These are phyloP conservation scores for Globisporangium paroecandrum DNA, from an alignment of 352 stramenopile genomes.

Conservation along the genomic window DNA sequence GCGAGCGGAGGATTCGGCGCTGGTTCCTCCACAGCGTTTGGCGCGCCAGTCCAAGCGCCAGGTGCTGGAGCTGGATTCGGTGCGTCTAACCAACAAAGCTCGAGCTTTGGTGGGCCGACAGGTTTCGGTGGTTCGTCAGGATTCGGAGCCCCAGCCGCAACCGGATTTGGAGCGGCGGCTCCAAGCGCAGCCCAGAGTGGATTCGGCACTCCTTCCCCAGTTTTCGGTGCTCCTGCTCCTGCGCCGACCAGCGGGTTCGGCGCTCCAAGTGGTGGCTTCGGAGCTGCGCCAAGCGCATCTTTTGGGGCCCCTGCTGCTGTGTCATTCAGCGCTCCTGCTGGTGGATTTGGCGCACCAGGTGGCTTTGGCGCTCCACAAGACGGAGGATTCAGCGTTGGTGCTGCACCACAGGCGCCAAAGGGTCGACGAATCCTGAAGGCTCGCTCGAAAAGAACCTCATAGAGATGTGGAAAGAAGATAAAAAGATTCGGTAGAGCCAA, in stretches of 20 bases:
- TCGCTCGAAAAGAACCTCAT: constrained; percentile 27
- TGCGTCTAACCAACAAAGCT: constrained; percentile 15
- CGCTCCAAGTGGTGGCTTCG: constrained; percentile 18
- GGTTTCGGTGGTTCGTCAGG: constrained; percentile 19
- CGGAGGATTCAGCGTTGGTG: constrained; percentile 70
- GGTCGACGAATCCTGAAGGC: constrained; percentile 56
- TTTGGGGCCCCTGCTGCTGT: constrained; percentile 22
- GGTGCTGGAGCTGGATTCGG: background rate
- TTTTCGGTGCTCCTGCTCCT: constrained; percentile 16
- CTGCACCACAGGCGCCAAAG: constrained; percentile 45
- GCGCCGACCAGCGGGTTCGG: constrained; percentile 27
- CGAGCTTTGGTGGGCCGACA: constrained; percentile 34
- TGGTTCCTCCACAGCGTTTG: constrained; percentile 14
- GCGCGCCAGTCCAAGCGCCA: background rate
- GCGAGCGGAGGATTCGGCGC: background rate
- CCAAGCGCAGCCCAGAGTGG: constrained; percentile 2
- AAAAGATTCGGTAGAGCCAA: constrained; percentile 1
- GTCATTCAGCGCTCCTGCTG: constrained; percentile 31
- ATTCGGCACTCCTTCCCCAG: constrained; percentile 10
- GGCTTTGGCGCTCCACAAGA: constrained; percentile 33
- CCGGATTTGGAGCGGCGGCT: constrained; percentile 21
- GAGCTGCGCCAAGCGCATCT: constrained; percentile 14
- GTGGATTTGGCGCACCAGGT: constrained; percentile 10
- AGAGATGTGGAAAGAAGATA: constrained; percentile 15
- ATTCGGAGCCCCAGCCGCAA: constrained; percentile 10